Evolutionary conservation across 495 filamentous ascomycete species (phyloP).

Genomic region (Annulohypoxylon maeteangense): DNA sequence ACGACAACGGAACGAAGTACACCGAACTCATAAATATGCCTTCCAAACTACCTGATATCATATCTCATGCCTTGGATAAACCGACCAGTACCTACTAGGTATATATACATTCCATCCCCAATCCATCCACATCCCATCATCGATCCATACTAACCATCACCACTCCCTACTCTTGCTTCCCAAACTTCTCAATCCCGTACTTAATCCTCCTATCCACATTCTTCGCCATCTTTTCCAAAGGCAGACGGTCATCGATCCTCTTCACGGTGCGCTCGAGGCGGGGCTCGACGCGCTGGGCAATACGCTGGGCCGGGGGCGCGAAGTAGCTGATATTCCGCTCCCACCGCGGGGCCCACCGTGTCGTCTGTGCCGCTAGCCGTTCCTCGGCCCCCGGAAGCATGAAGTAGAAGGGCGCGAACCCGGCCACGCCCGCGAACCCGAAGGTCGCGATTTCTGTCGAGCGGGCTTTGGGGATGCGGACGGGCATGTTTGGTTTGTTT

Average conservation of each 20-base stretch:
- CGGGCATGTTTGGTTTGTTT: conserved; percentile 53
- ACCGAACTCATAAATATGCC: conserved; percentile 8
- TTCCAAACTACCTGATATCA: conserved; percentile 4
- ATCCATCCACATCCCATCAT: not conserved
- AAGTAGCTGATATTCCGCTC: conserved; percentile 61
- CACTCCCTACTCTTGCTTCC: conserved; percentile 11
- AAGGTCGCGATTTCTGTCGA: conserved; percentile 55
- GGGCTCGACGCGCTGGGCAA: conserved; percentile 56
- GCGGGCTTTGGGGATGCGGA: conserved; percentile 57
- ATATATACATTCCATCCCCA: not conserved
- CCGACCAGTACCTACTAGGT: no score
- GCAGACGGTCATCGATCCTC: conserved; percentile 53
- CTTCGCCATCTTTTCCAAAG: conserved; percentile 58
- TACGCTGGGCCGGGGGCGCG: conserved; percentile 53
- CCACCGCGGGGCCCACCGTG: conserved; percentile 62
- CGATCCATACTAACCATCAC: not conserved
- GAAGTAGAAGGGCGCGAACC: conserved; percentile 61
- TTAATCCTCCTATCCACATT: conserved; percentile 54
- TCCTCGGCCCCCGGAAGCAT: conserved; percentile 59
- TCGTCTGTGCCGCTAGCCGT: conserved; percentile 54
- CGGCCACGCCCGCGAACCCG: conserved; percentile 54
- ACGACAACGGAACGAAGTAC: conserved; percentile 10
- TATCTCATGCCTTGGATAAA: not conserved
- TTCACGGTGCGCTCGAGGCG: conserved; percentile 54
- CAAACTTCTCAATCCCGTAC: conserved; percentile 50